Evolutionary conservation across 1,139 yeast species (phyloP), one percentile per base, ranked within the genome.

Genomic region (Kodamaea alishanica): DNA sequence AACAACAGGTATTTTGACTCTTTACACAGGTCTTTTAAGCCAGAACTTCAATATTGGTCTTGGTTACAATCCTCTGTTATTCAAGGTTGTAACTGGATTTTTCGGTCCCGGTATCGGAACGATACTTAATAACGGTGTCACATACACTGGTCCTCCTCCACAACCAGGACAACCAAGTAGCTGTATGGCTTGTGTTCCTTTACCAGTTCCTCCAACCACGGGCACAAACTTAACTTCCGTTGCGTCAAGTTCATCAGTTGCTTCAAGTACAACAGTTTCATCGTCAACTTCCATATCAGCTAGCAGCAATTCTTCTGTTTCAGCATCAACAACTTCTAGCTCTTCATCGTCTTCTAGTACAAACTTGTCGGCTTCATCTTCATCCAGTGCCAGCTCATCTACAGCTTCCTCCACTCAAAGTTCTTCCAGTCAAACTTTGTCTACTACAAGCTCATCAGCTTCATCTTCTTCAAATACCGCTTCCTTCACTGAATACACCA

Each of bases 31-130:
- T 2, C 26, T 35, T 6, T 26, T 35, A 6, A 11, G 31, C 6
- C 46, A 45, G 10, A 24, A 39, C 2, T 55, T 50, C 41, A 43
- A 41, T 6, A 56, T 57, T 38, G 62, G 62, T 39, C 22, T 43
- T 6, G 61, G 60, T 6, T 57, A 57, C 38, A 45, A 46, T 32
- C 30, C 46, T 5, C n/a, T 23, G 6, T 39, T 32, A 12, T 53
- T 56, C 42, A 15, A 41, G 28, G 43, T 38, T 8, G 45, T 48
- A 10, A 45, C 44, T 30, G 49, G 51, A 28, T 41, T 42, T 29
- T 50, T 37, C 26, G 57, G 57, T 34, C 32, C 30, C 4, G 39
- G 39, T 4, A 29, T 45, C 6, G 15, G 25, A 8, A 26, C 35
- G 6, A 26, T 32, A n/a, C 33, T 42, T 11, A 44, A 45, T 36